A percentile compares a stretch with the other conserved stretches of the same genome.
Evolutionary conservation across 805 yeast species (phyloP).

Genomic region (Cyberlindnera mississippiensis): DNA sequence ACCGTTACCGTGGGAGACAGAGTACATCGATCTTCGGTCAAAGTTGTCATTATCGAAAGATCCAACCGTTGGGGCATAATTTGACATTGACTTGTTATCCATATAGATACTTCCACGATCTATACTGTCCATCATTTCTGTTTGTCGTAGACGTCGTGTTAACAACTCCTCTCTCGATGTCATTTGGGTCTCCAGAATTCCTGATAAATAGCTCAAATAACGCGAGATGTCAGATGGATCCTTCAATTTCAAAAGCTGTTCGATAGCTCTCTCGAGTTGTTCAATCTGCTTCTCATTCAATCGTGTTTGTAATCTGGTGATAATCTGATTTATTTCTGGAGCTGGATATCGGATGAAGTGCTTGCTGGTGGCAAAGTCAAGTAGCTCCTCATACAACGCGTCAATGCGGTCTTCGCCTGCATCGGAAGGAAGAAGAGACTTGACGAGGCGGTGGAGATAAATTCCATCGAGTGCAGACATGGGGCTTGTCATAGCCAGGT

Average conservation of each 20-base stretch:
- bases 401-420: conserved; percentile 13
- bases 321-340: not conserved
- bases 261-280: conserved; percentile 9
- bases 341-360: not conserved
- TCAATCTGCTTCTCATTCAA: conserved; percentile 1
- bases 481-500: not conserved
- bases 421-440: conserved; percentile 12
- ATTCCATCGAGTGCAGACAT: conserved; percentile 8
- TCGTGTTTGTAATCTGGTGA: not conserved
- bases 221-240: conserved; percentile 11
- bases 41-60: conserved; percentile 35
- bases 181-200: not conserved
- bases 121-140: not conserved
- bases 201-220: conserved; percentile 4
- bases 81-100: conserved; percentile 12
- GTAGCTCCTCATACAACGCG: conserved; percentile 17
- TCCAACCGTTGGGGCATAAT: conserved; percentile 28
- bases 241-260: conserved; percentile 6
- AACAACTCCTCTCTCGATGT: not conserved
- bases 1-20: conserved; percentile 19
- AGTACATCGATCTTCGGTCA: conserved; percentile 35
- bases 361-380: conserved; percentile 18
- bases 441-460: conserved; percentile 21
- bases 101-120: conserved; percentile 3
- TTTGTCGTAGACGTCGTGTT: not conserved